Base-by-base conservation (phyloP, 495 filamentous ascomycete species). In the Chlorociboria aeruginascens region DNA sequence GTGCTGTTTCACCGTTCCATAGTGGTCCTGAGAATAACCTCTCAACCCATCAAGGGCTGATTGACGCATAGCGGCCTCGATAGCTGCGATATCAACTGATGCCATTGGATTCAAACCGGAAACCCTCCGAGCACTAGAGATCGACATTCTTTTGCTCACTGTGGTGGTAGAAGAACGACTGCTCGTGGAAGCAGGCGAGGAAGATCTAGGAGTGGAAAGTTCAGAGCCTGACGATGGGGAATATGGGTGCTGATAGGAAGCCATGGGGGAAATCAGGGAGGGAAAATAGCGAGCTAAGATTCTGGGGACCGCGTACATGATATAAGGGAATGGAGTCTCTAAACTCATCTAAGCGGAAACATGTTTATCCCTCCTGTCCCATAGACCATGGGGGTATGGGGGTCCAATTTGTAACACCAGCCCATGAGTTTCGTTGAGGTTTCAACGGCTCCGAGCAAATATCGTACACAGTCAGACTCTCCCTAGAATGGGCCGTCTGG, bases 21-120 rank as follows among this genome's bases (percentile, higher is more conserved):
- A 75, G 60, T 67, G 61, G 46, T 71, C 68, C 51, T 71, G 67
- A 49, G 64, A 55, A 60, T 77, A 77, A 35, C 73, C 73, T 47
- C 66, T 64, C 34, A 74, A 61, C 10, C 65, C 66, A 51, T 76
- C 72, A 41, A 77, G 67, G 49, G 67, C 61, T 36, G 73, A 68
- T 65, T 71, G 67, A 43, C 67, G 70, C 69, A 76, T 73, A 45
- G 65, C 61, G 49, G 70, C 64, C 57, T 76, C 71, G 43, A 75
- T 70, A 51, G 70, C 67, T n/a, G 62, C 25, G 31, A 73, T 63
- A 47, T 76, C 72, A 48, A 74, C 67, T 7, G 71, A 61, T 43
- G 67, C 70, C 66, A 76, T 69, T 46, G 72, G 73, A 63, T 77
- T 75, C 28, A 72, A 61, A 25, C 65, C 29, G 17, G 20, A 63